phyloP scores from a whole-genome alignment of 2,329 filamentous ascomycete genomes.

The Penicillium sp. region DNA sequence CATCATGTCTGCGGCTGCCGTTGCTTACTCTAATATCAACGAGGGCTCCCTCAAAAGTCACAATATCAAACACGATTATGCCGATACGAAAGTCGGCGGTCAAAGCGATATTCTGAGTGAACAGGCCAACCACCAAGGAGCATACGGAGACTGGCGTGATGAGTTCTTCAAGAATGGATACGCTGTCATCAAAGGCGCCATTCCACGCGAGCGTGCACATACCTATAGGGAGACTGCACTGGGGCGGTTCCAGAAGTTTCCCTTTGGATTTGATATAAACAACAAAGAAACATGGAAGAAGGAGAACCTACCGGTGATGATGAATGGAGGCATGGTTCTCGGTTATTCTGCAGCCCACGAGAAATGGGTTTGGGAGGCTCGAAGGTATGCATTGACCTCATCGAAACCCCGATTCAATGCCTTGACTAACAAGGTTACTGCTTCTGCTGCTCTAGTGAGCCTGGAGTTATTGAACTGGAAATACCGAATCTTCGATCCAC shows the following conservation, averaged over 20 bases:
- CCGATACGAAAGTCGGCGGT: neutral
- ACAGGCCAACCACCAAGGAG: neutral
- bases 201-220: constrained; percentile 39
- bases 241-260: constrained; percentile 47
- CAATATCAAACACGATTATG: neutral
- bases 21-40: neutral
- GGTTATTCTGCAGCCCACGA: constrained; percentile 43
- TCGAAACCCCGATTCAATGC: neutral
- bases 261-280: constrained; percentile 42
- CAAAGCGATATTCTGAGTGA: neutral
- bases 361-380: constrained; percentile 48
- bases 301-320: constrained; percentile 45
- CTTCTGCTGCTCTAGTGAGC: constrained; percentile 31
- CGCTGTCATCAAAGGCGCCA: constrained; percentile 43
- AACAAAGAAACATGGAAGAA: constrained; percentile 44
- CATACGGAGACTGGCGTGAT: constrained; percentile 43
- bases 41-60: neutral
- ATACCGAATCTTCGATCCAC: too few species aligned
- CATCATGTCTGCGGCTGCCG: neutral
- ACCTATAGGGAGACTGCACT: constrained; percentile 44
- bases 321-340: constrained; percentile 43
- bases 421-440: neutral
- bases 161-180: constrained; percentile 46
- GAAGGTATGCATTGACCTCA: constrained; percentile 1
- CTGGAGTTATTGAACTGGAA: constrained; percentile 35